phyloP scores from a whole-genome alignment of 352 stramenopile genomes.

The Phytophthora parvispora region DNA sequence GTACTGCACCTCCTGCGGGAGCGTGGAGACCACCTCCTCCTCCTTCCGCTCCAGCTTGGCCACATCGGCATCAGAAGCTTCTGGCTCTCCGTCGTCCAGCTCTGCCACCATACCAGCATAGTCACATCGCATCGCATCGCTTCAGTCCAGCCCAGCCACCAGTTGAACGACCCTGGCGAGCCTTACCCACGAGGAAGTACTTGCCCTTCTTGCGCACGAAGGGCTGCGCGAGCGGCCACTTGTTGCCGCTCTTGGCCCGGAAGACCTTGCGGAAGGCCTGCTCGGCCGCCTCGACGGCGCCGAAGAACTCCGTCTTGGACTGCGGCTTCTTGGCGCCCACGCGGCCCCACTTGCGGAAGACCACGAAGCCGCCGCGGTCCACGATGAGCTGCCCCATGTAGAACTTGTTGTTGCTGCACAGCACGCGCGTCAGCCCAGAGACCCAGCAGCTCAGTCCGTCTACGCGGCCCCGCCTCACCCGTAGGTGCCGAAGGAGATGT shows the following conservation, averaged over 20 bases:
- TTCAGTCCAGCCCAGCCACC: background rate
- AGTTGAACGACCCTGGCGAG: no score
- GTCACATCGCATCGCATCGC: slow-evolving; percentile 7
- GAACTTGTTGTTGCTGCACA: slow-evolving; percentile 79
- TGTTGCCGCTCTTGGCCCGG: slow-evolving; percentile 64
- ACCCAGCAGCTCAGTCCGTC: background rate
- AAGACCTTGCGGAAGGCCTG: slow-evolving; percentile 63
- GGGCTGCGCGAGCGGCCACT: slow-evolving; percentile 52
- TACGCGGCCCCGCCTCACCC: slow-evolving; percentile 34
- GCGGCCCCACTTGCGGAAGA: slow-evolving; percentile 79
- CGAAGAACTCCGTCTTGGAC: slow-evolving; percentile 18
- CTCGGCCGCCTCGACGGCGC: slow-evolving; percentile 43
- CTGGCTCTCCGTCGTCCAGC: slow-evolving; percentile 50
- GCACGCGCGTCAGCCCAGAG: background rate
- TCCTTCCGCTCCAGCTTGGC: slow-evolving; percentile 38
- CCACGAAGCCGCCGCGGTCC: slow-evolving; percentile 43
- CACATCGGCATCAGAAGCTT: slow-evolving; percentile 27
- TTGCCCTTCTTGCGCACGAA: slow-evolving; percentile 67
- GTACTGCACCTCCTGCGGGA: slow-evolving; percentile 47
- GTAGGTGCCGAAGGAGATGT: slow-evolving; percentile 65
- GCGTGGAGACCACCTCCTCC: slow-evolving; percentile 29
- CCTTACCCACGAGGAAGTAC: slow-evolving; percentile 76
- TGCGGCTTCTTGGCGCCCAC: slow-evolving; percentile 68
- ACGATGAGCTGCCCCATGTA: slow-evolving; percentile 79
- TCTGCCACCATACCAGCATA: slow-evolving; percentile 25